Percentiles rank a stretch among this genome's conserved stretches.
These are phyloP conservation scores for Pleurotus djamor DNA, from an alignment of 768 basidiomycete species.

Conservation along the genomic window DNA sequence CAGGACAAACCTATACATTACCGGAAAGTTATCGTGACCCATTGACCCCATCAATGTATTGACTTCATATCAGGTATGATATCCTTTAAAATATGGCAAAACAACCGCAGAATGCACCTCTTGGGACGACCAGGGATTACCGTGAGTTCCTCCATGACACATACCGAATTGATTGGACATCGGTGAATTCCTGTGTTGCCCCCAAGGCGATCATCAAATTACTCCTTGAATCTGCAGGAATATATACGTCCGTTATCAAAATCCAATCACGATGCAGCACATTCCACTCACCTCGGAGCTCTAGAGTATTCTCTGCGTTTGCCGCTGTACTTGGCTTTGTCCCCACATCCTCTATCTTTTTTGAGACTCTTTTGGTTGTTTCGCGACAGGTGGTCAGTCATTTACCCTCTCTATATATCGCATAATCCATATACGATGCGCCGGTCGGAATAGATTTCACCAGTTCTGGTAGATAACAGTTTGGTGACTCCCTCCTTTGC, in stretches of 20 bases:
- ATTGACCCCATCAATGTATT: too few species aligned
- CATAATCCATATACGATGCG: not conserved
- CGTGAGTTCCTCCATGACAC: not conserved
- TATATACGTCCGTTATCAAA: not conserved
- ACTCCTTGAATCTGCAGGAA: not conserved
- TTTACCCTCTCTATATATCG: not conserved
- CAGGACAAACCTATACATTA: not conserved
- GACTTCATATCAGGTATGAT: too few species aligned
- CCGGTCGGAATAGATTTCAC: not conserved
- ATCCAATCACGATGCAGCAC: not conserved
- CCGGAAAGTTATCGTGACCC: too few species aligned
- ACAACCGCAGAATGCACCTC: not conserved
- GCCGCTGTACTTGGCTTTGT: not conserved
- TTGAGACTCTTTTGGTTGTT: too few species aligned
- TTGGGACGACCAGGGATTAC: not conserved
- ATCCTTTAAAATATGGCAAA: not conserved
- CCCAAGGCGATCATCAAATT: too few species aligned
- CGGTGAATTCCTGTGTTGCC: too few species aligned
- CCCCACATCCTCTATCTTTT: too few species aligned
- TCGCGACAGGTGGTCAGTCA: too few species aligned
- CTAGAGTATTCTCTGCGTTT: not conserved
- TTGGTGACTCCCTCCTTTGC: not conserved
- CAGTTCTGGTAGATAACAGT: not conserved
- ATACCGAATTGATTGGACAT: too few species aligned
- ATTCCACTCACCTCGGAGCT: not conserved